These are phyloP conservation scores for Pseudopediastrum boryanum DNA, from an alignment of 139 green algal genomes.

Conservation along the genomic window DNA sequence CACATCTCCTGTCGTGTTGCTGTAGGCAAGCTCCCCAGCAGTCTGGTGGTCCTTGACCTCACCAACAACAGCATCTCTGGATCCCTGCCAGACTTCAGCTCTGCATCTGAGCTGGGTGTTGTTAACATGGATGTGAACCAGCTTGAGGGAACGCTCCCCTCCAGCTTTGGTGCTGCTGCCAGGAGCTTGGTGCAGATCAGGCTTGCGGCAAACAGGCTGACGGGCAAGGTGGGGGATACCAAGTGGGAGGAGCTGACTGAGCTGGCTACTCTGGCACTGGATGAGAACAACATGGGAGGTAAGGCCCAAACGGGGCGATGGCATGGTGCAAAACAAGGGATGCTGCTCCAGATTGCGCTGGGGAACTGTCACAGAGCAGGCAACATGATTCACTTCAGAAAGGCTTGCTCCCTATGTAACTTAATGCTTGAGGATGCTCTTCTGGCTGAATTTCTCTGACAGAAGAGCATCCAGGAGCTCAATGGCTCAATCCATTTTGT, in stretches of 20 bases:
- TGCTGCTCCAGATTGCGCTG: background rate
- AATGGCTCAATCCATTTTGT: too few species aligned
- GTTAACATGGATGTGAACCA: background rate
- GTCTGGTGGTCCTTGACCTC: slow-evolving; percentile 22
- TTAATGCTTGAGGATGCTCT: background rate
- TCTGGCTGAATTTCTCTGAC: background rate
- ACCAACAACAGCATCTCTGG: slow-evolving; percentile 28
- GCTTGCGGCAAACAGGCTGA: background rate
- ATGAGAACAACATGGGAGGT: slow-evolving; percentile 14
- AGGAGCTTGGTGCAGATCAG: slow-evolving; percentile 4
- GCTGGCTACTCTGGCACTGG: background rate
- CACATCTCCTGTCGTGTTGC: background rate
- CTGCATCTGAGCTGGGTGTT: background rate
- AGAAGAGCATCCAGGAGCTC: background rate
- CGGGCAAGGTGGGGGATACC: background rate
- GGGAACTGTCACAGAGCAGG: background rate
- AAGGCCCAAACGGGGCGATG: background rate
- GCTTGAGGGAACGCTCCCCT: slow-evolving; percentile 6
- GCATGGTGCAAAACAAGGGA: background rate
- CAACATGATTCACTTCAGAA: background rate
- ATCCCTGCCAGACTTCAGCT: slow-evolving; percentile 16
- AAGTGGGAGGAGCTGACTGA: slow-evolving; percentile 11
- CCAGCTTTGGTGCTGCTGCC: slow-evolving; percentile 25
- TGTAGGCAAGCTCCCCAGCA: slow-evolving; percentile 7
- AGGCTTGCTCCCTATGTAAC: background rate